phyloP scores from a whole-genome alignment of 345 rosid species.

The Sonneratia caseolaris region DNA sequence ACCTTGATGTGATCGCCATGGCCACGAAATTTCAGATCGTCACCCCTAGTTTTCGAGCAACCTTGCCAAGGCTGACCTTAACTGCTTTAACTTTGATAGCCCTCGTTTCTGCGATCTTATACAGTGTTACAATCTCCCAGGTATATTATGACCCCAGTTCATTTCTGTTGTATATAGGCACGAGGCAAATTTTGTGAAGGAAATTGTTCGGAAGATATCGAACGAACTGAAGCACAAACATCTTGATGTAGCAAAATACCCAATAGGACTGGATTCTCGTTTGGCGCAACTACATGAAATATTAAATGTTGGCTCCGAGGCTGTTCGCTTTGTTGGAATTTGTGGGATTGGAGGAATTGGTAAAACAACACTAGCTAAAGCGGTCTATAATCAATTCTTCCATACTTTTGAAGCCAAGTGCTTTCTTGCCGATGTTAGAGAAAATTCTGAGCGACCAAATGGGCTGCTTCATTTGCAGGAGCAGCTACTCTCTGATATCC shows the following conservation, averaged over 20 bases:
- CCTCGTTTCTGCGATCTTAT: background rate
- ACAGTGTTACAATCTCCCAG: background rate
- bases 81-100: background rate
- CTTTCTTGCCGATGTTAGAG: constrained; percentile 24
- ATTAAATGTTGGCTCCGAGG: background rate
- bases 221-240: no score
- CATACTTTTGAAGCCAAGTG: constrained; percentile 20
- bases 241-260: background rate
- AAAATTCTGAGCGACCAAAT: constrained; percentile 1
- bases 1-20: no score
- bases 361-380: constrained; percentile 20
- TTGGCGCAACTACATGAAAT: background rate
- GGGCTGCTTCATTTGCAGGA: constrained; percentile 8
- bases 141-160: background rate
- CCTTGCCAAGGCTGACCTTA: background rate
- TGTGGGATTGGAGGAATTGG: constrained; percentile 6
- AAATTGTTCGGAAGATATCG: no score
- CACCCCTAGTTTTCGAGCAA: background rate
- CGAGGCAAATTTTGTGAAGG: no score
- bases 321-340: constrained; percentile 1
- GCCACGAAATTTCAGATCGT: no score
- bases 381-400: constrained; percentile 12
- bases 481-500: constrained; percentile 8
- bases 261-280: background rate
- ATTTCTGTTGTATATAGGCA: background rate